These are phyloP conservation scores for Hawksworthiomyces lignivorus DNA, from an alignment of 2,329 filamentous ascomycete species.

Conservation along the genomic window DNA sequence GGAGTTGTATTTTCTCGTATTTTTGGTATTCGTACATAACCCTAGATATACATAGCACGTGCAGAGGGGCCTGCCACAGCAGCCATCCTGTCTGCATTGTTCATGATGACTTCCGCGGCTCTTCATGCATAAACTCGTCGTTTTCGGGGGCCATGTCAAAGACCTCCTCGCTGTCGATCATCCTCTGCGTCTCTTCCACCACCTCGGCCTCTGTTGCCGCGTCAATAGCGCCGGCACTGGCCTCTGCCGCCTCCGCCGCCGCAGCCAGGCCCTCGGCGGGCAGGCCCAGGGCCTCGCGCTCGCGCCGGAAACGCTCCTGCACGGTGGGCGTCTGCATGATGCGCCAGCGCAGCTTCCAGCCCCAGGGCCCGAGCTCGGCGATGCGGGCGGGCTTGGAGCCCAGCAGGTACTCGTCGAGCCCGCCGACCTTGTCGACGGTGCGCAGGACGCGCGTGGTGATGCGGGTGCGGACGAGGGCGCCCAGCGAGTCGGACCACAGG, in stretches of 20 bases:
- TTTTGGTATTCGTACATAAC: slow-evolving; percentile 8
- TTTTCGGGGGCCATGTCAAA: slow-evolving; percentile 36
- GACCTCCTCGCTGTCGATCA: slow-evolving; percentile 33
- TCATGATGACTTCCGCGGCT: slow-evolving; percentile 13
- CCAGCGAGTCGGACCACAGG: slow-evolving; percentile 57
- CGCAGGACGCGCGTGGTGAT: slow-evolving; percentile 63
- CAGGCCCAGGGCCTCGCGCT: slow-evolving; percentile 61
- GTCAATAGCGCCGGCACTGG: slow-evolving; percentile 12
- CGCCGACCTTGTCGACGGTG: slow-evolving; percentile 76
- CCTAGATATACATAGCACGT: too few species aligned
- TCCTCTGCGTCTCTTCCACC: slow-evolving; percentile 26
- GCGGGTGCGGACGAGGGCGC: slow-evolving; percentile 56
- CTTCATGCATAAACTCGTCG: slow-evolving; percentile 24
- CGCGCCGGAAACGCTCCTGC: slow-evolving; percentile 54
- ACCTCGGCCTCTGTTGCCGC: slow-evolving; percentile 22
- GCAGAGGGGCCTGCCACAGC: too few species aligned
- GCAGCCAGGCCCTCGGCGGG: slow-evolving; percentile 31
- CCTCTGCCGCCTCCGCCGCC: slow-evolving; percentile 22
- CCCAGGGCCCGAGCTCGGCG: slow-evolving; percentile 79
- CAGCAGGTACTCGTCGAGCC: slow-evolving; percentile 85
- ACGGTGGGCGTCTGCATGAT: slow-evolving; percentile 71
- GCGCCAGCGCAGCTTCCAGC: slow-evolving; percentile 85
- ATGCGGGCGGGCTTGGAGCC: slow-evolving; percentile 70
- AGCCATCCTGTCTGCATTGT: not conserved
- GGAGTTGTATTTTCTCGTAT: too few species aligned